Percentiles rank a stretch among this genome's conserved stretches.
Conservation (phyloP, 2,329 filamentous ascomycete genomes). For the Fusarium marasasianum region DNA sequence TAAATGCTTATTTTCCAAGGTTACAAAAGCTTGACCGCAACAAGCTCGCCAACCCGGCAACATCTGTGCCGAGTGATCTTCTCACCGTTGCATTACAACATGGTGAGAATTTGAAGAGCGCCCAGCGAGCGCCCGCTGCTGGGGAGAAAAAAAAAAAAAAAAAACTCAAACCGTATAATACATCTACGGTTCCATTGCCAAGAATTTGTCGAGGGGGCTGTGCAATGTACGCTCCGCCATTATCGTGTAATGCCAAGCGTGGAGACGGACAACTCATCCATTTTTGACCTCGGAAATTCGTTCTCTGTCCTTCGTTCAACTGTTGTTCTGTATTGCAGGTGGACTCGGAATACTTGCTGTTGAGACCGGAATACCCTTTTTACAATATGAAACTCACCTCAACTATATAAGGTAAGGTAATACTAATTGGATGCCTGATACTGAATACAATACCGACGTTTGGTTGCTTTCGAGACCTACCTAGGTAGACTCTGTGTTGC, state of each 20-base stretch:
- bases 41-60: constrained; percentile 15
- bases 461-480: not conserved
- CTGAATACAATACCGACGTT: not conserved
- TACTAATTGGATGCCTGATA: not conserved
- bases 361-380: not conserved
- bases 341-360: not conserved
- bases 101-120: constrained; percentile 2
- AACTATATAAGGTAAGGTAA: not conserved
- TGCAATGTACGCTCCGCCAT: constrained; percentile 13
- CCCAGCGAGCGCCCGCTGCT: not conserved
- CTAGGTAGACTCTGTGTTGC: not conserved
- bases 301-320: not conserved
- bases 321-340: not conserved
- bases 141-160: not conserved
- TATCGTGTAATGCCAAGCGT: constrained; percentile 35
- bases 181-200: not conserved
- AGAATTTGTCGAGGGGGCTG: constrained; percentile 24
- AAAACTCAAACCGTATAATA: not conserved
- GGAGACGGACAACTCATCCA: constrained; percentile 27
- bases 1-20: constrained; percentile 3
- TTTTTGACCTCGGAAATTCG: not conserved
- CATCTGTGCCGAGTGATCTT: not conserved
- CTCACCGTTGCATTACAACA: constrained; percentile 10
- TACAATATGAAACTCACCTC: not conserved
- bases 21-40: constrained; percentile 26